Evolutionary conservation across 202 grass and related monocot species (phyloP), one percentile per base, ranked within the genome.

Genomic region (Digitaria exilis): DNA sequence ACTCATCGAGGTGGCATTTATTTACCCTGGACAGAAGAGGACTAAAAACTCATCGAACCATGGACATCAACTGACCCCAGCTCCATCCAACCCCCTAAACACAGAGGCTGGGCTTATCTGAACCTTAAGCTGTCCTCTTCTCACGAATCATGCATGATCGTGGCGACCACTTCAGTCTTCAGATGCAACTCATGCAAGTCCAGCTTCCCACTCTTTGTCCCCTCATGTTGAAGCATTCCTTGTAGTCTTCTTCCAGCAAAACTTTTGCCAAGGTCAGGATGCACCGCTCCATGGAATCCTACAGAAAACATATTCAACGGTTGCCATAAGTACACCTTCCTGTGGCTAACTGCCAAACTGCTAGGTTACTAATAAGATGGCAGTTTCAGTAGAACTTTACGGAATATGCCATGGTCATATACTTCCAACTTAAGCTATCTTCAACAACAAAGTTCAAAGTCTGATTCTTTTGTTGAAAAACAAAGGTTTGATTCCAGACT

Each of bases 371-470:
- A 77, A n/a, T 16, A 69, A 16, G n/a, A 62, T 31, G 2, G 58
- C 50, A 69, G 58, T 3, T 51, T 73, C 17, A 75, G 41, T n/a
- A 43, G 22, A 55, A 89, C 85, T 78, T 78, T 94, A 39, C 89
- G 79, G 55, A 92, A 99, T 70, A 93, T 99, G 75, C 94, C 96
- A 25, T 93, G 96, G 21, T 99, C 93, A 83, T 87, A 99, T 52
- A 96, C 87, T 90, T 99, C 96, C 81, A 99, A 76, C 69, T 96
- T 92, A 61, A 83, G 31, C 96, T 91, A 85, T 96, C 96, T 92
- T 98, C 96, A 6, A 98, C 93, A 32, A 98, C 89, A 49, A 96
- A 92, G 73, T 96, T 91, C 7, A 98, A 98, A 78, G 89, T 96
- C 73, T 98, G 93, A 76, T n/a, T n/a, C n/a, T n/a, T n/a, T n/a